phyloP scores from a whole-genome alignment of 2,329 filamentous ascomycete species.

The Ophiocordyceps camponoti-leonardi region DNA sequence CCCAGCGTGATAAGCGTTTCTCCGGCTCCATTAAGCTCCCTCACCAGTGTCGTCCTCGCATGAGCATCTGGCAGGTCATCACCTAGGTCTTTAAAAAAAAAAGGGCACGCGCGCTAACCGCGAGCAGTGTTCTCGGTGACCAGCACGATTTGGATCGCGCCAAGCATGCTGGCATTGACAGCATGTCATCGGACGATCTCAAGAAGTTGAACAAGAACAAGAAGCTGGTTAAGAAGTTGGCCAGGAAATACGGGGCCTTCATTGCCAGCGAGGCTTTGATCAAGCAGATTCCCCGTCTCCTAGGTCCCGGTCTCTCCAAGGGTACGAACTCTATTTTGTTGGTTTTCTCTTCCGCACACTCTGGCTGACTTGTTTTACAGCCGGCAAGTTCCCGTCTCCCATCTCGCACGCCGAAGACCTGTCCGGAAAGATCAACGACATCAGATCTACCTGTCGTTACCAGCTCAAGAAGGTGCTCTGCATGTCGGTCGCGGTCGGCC shows the following conservation, averaged over 20 bases:
- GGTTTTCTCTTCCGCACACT: constrained; percentile 4
- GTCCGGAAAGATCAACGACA: constrained; percentile 87
- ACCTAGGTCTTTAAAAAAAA: constrained; percentile 5
- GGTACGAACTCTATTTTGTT: constrained; percentile 30
- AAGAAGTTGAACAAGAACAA: constrained; percentile 99
- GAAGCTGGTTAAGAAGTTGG: constrained; percentile 99
- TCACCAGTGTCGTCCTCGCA: constrained; percentile 75
- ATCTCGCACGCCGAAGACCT: constrained; percentile 96
- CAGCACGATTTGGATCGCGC: constrained; percentile 98
- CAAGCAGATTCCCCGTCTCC: constrained; percentile 99
- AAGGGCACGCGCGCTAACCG: background rate
- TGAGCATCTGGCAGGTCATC: constrained; percentile 50
- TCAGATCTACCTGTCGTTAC: constrained; percentile 99
- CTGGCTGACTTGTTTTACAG: constrained; percentile 27
- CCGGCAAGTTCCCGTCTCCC: constrained; percentile 98
- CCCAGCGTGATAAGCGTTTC: constrained; percentile 99
- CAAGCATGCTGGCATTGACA: constrained; percentile 96
- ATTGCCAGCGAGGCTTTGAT: constrained; percentile 92
- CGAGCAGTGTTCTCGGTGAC: constrained; percentile 42
- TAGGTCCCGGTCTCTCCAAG: constrained; percentile 97
- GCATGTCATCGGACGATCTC: constrained; percentile 95
- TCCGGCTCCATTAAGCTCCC: constrained; percentile 95
- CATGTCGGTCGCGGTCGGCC: constrained; percentile 98
- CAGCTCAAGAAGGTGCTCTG: constrained; percentile 99
- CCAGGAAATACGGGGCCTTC: constrained; percentile 99